Evolutionary conservation across 192 early-diverging fungal genomes (phyloP), one percentile per base, ranked within the genome.

Genomic region (Powellomyces hirtus): DNA sequence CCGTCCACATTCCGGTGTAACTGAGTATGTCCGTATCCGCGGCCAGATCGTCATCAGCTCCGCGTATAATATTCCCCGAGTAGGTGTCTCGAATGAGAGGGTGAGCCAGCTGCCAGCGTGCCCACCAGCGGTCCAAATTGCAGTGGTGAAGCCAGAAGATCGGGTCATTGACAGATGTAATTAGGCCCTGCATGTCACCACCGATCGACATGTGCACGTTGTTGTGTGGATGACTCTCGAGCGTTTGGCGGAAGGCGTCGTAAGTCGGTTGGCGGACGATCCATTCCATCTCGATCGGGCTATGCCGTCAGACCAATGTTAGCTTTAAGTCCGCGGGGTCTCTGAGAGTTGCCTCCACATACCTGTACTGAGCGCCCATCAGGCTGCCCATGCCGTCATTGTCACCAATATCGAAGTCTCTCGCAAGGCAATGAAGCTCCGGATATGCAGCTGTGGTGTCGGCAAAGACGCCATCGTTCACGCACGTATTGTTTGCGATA

Each of bases 111-210:
- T 75, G 74, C 68, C 68, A 75, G 7, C 33, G 11, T 31, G 55
- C 49, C 74, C 74, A 75, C 30, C 67, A 40, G 36, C 74, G 33
- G 61, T 78, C 76, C 4, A 80, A 44, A 50, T 78, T 78, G 55
- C 56, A 45, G 66, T 77, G 75, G 42, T 78, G 75, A 35, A 77
- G 52, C 64, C 51, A 78, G 64, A 79, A 79, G 37, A 77, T 70
- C 31, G 78, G 78, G 62, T 79, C 78, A 44, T 72, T 63, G 33
- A 50, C 61, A 37, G 44, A 53, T 7, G 62, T 50, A 26, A 34
- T 4, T 63, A 45, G 52, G 5, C 50, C 38, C 4, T 29, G 20
- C 62, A 64, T 52, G 42, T 63, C 31, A n/a, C 72, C 68, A 31
- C 64, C 77, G 38, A 73, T 57, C 6, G 36, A 45, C 38, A 38